phyloP scores from a whole-genome alignment of 495 filamentous ascomycete genomes.

The Penicillium flavigenum region DNA sequence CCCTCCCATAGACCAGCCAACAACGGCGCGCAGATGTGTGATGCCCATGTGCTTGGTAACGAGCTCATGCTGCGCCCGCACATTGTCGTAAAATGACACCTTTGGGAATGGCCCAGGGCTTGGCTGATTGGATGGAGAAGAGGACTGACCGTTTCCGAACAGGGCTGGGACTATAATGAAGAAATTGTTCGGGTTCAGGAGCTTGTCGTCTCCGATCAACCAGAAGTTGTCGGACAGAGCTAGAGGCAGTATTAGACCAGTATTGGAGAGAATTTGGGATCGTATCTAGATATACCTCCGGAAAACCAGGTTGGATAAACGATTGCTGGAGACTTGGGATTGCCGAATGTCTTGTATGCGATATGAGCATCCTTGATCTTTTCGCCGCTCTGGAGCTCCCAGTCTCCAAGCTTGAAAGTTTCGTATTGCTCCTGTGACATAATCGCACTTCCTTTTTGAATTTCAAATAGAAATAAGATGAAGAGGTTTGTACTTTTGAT shows the following conservation, averaged over 20 bases:
- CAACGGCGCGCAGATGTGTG: slow-evolving; percentile 58
- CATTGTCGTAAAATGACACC: slow-evolving; percentile 67
- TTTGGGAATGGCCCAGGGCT: slow-evolving; percentile 56
- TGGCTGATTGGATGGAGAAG: slow-evolving; percentile 64
- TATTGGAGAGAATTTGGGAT: not conserved
- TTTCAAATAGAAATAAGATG: not conserved
- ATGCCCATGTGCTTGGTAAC: slow-evolving; percentile 64
- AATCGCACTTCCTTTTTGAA: not conserved
- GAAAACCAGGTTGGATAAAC: slow-evolving; percentile 74
- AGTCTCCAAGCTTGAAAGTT: slow-evolving; percentile 59
- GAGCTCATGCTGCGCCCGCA: slow-evolving; percentile 63
- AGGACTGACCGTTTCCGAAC: slow-evolving; percentile 72
- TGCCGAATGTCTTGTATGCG: slow-evolving; percentile 71
- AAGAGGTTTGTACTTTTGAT: not conserved
- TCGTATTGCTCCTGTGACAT: slow-evolving; percentile 46
- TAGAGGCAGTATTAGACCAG: slow-evolving; percentile 17
- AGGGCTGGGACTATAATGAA: slow-evolving; percentile 70
- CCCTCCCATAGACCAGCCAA: slow-evolving; percentile 73
- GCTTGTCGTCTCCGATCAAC: slow-evolving; percentile 62
- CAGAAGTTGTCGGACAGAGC: slow-evolving; percentile 63
- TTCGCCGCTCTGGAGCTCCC: slow-evolving; percentile 59
- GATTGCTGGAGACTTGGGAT: slow-evolving; percentile 59
- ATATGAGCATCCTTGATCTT: slow-evolving; percentile 57
- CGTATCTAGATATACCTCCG: slow-evolving; percentile 41
- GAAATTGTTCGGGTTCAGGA: slow-evolving; percentile 60